phyloP scores from a whole-genome alignment of 176 grass and related monocot genomes.

The Triticum timopheevii region DNA sequence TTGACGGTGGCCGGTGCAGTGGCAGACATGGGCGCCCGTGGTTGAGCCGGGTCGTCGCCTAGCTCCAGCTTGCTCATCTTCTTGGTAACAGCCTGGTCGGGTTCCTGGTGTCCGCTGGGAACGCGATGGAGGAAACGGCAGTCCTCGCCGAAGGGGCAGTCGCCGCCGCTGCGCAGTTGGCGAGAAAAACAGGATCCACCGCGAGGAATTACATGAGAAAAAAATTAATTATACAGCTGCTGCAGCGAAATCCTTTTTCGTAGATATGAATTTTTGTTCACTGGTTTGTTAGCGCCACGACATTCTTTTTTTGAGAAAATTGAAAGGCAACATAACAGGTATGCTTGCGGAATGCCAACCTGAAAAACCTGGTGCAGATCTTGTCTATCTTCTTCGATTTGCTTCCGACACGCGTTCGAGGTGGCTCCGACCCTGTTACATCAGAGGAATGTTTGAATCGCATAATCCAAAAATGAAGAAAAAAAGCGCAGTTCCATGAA shows the following conservation, averaged over 20 bases:
- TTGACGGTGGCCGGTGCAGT: slow-evolving; percentile 37
- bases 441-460: not conserved
- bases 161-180: slow-evolving; percentile 47
- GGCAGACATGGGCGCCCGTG: slow-evolving; percentile 10
- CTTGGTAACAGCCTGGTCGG: slow-evolving; percentile 43
- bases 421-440: not conserved
- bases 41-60: slow-evolving; percentile 12
- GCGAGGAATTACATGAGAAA: not conserved
- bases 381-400: not conserved
- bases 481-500: not conserved
- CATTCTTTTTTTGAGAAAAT: not conserved
- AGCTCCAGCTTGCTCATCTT: slow-evolving; percentile 66
- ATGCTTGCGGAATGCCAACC: not conserved
- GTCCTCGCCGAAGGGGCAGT: slow-evolving; percentile 72
- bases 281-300: not conserved
- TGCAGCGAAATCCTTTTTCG: not conserved
- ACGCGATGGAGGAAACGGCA: slow-evolving; percentile 78
- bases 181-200: not conserved
- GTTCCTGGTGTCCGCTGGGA: slow-evolving; percentile 43
- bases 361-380: slow-evolving; percentile 8
- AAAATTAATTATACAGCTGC: not conserved
- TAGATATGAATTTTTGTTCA: not conserved
- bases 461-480: not conserved
- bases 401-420: not conserved
- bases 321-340: not conserved